A percentile compares a stretch with the other conserved stretches of the same genome.
Evolutionary conservation across 2,329 filamentous ascomycete genomes (phyloP).

Genomic region (Periconia macrospinosa): DNA sequence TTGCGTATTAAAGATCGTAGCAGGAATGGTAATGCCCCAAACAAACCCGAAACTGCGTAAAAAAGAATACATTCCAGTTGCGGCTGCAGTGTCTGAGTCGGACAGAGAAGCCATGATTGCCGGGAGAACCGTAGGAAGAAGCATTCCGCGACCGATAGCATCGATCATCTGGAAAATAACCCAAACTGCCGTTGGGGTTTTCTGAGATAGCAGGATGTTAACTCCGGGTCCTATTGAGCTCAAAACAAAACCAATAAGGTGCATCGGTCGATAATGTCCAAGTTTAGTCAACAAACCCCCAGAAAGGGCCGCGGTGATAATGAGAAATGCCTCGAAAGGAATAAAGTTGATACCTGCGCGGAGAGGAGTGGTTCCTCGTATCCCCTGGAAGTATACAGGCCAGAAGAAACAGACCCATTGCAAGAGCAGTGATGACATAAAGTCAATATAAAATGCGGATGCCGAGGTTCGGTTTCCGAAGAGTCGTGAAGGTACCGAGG

Average conservation of each 20-base stretch:
- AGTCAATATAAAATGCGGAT: slow-evolving; percentile 5
- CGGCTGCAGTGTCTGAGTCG: slow-evolving; percentile 13
- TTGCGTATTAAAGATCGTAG: slow-evolving; percentile 6
- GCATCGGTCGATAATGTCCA: slow-evolving; percentile 22
- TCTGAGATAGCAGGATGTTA: background rate
- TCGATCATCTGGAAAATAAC: slow-evolving; percentile 15
- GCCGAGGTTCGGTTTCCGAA: slow-evolving; percentile 16
- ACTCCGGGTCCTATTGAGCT: background rate
- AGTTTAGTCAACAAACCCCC: slow-evolving; percentile 17
- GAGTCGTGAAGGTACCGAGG: slow-evolving; percentile 10
- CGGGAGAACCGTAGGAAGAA: slow-evolving; percentile 11
- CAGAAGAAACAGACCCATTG: slow-evolving; percentile 11
- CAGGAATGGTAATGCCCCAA: slow-evolving; percentile 21
- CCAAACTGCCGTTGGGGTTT: slow-evolving; percentile 11
- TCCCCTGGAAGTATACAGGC: slow-evolving; percentile 22
- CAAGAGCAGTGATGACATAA: slow-evolving; percentile 9
- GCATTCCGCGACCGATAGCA: slow-evolving; percentile 7
- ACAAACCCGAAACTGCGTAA: slow-evolving; percentile 19
- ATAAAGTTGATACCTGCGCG: slow-evolving; percentile 13
- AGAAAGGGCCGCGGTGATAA: slow-evolving; percentile 3
- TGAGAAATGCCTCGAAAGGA: slow-evolving; percentile 6
- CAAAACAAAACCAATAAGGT: slow-evolving; percentile 6
- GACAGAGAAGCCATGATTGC: slow-evolving; percentile 9
- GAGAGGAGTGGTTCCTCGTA: slow-evolving; percentile 4
- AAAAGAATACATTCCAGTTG: slow-evolving; percentile 16